Percentiles rank a stretch among this genome's conserved stretches.
These are phyloP conservation scores for Amphibolis antarctica DNA, from an alignment of 106 monocot species.

Conservation along the genomic window DNA sequence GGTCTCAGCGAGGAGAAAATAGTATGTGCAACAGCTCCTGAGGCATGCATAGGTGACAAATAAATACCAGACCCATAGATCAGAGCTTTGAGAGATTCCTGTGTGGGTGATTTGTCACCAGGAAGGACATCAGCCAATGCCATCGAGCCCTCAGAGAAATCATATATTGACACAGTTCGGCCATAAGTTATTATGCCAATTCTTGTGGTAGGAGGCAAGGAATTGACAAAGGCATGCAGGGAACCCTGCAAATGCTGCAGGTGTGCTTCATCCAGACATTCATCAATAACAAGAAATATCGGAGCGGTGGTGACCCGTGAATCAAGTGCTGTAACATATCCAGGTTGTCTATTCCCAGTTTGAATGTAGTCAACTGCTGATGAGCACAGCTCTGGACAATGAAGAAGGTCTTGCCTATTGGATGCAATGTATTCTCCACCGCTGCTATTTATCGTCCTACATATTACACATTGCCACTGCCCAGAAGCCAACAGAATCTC, in stretches of 20 bases:
- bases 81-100: slow-evolving; percentile 76
- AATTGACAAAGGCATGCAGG: slow-evolving; percentile 94
- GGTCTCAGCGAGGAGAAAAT: slow-evolving; percentile 90
- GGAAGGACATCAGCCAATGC: slow-evolving; percentile 95
- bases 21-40: slow-evolving; percentile 67
- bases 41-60: slow-evolving; percentile 73
- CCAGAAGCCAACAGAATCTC: slow-evolving; percentile 75
- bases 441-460: slow-evolving; percentile 70
- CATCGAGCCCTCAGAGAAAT: slow-evolving; percentile 88
- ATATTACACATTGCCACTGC: slow-evolving; percentile 92
- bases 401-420: slow-evolving; percentile 52
- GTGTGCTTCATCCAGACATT: slow-evolving; percentile 91
- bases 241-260: slow-evolving; percentile 92
- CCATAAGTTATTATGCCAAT: slow-evolving; percentile 89
- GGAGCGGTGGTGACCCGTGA: slow-evolving; percentile 57
- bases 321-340: slow-evolving; percentile 73
- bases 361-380: slow-evolving; percentile 79
- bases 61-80: slow-evolving; percentile 93
- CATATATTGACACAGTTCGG: slow-evolving; percentile 90
- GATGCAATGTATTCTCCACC: slow-evolving; percentile 59
- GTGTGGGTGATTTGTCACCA: slow-evolving; percentile 63
- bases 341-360: slow-evolving; percentile 50
- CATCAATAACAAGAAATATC: slow-evolving; percentile 85
- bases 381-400: slow-evolving; percentile 53
- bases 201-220: slow-evolving; percentile 60